These are phyloP conservation scores for Cucurbita maxima DNA, from an alignment of 306 rosid genomes.

Conservation along the genomic window DNA sequence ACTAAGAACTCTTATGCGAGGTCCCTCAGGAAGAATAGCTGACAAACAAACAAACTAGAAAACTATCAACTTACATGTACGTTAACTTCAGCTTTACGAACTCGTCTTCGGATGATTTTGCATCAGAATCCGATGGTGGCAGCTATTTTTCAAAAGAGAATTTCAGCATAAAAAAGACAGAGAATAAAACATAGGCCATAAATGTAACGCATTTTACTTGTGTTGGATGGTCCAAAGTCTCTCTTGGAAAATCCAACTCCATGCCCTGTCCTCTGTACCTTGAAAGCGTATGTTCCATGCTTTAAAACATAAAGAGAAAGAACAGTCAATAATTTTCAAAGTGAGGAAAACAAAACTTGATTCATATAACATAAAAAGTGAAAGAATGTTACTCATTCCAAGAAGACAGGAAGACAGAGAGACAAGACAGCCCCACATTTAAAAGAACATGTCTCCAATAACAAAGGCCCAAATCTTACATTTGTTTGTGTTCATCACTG, in stretches of 20 bases:
- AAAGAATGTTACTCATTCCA: not conserved
- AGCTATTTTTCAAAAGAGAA: not conserved
- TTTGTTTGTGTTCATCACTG: not conserved
- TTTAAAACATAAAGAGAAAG: conserved; percentile 15
- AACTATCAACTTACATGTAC: not conserved
- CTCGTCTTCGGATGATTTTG: not conserved
- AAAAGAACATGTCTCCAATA: not conserved
- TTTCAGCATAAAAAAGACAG: not conserved
- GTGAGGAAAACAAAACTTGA: not conserved
- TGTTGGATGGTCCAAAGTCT: conserved; percentile 8
- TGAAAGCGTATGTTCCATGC: conserved; percentile 52
- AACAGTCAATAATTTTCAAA: conserved; percentile 1
- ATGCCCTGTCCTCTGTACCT: conserved; percentile 25
- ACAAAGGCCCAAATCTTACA: not conserved
- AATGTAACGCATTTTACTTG: not conserved
- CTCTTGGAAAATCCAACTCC: conserved; percentile 14
- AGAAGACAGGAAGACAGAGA: not conserved
- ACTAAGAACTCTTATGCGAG: not conserved
- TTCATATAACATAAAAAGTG: too few species aligned
- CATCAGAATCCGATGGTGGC: conserved; percentile 3
- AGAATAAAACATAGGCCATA: not conserved
- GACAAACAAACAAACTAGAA: not conserved
- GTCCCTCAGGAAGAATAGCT: not conserved
- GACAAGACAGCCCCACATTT: not conserved
- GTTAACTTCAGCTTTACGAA: not conserved